A percentile compares a stretch with the other conserved stretches of the same genome.
phyloP scores from a whole-genome alignment of 2,329 filamentous ascomycete species.

The Orbilia oligospora region DNA sequence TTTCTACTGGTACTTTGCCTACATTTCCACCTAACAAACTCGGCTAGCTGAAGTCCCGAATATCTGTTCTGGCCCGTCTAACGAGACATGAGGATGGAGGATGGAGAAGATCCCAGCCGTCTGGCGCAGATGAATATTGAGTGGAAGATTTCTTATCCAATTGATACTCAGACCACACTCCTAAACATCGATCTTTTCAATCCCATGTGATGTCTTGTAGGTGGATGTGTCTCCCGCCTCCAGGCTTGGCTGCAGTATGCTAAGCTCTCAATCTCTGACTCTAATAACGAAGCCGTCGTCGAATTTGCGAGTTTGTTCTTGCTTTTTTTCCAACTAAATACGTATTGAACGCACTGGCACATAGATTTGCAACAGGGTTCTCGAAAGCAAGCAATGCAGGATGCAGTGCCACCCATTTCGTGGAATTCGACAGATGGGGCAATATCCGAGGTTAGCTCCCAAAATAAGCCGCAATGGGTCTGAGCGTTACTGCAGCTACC shows the following conservation, averaged over 20 bases:
- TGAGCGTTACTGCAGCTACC: slow-evolving; percentile 43
- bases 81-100: slow-evolving; percentile 13
- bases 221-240: slow-evolving; percentile 38
- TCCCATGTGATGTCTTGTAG: slow-evolving; percentile 53
- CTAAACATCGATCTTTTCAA: slow-evolving; percentile 9
- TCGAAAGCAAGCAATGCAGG: slow-evolving; percentile 26
- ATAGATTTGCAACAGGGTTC: slow-evolving; percentile 35
- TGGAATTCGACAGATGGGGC: slow-evolving; percentile 57
- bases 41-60: slow-evolving; percentile 34
- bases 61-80: slow-evolving; percentile 19
- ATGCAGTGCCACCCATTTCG: slow-evolving; percentile 34
- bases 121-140: slow-evolving; percentile 12
- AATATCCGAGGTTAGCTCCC: slow-evolving; percentile 60
- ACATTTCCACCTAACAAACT: slow-evolving; percentile 20
- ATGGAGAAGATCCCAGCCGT: slow-evolving; percentile 20
- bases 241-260: slow-evolving; percentile 43
- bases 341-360: not conserved
- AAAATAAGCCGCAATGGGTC: slow-evolving; percentile 61
- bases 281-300: slow-evolving; percentile 25
- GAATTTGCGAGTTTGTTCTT: slow-evolving; percentile 11
- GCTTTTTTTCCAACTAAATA: slow-evolving; percentile 11
- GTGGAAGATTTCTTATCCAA: not conserved
- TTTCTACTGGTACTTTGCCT: slow-evolving; percentile 14
- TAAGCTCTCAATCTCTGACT: slow-evolving; percentile 5
- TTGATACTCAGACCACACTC: slow-evolving; percentile 28